Conservation (phyloP, 371 early-diverging fungal genomes). For the Apophysomyces sp. region DNA sequence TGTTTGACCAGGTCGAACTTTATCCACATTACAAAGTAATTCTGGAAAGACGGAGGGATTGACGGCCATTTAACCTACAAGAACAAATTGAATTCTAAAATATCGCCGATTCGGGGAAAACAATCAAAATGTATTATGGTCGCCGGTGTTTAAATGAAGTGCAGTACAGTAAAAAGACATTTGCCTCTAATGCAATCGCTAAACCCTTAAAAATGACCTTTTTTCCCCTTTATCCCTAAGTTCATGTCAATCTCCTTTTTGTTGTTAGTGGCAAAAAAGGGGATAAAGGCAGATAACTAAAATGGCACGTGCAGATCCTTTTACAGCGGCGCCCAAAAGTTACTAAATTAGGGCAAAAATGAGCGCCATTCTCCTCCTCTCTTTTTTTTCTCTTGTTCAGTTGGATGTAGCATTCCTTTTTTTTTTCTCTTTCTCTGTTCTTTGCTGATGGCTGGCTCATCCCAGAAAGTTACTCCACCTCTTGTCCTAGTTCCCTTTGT, state of each 20-base stretch:
- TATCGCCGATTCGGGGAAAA: background rate
- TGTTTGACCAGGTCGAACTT: too few species aligned
- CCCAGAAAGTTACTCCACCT: background rate
- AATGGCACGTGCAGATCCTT: background rate
- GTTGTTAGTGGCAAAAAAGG: background rate
- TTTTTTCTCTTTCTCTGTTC: background rate
- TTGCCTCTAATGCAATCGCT: too few species aligned
- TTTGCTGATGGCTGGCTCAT: conserved; percentile 2
- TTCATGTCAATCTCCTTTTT: background rate
- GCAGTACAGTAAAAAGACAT: too few species aligned
- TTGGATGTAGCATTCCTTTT: background rate
- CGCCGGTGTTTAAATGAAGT: background rate
- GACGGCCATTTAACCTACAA: background rate
- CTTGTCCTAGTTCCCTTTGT: conserved; percentile 13
- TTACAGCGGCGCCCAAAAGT: background rate
- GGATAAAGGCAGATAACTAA: background rate
- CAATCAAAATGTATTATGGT: background rate
- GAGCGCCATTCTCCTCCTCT: background rate
- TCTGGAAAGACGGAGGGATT: background rate
- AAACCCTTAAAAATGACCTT: background rate
- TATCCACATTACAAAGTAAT: background rate
- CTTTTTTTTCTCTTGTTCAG: background rate
- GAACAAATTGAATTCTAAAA: background rate
- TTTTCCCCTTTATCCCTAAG: background rate
- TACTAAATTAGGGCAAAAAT: background rate